These are phyloP conservation scores for Botrytis fabae DNA, from an alignment of 2,329 filamentous ascomycete species.

Conservation along the genomic window DNA sequence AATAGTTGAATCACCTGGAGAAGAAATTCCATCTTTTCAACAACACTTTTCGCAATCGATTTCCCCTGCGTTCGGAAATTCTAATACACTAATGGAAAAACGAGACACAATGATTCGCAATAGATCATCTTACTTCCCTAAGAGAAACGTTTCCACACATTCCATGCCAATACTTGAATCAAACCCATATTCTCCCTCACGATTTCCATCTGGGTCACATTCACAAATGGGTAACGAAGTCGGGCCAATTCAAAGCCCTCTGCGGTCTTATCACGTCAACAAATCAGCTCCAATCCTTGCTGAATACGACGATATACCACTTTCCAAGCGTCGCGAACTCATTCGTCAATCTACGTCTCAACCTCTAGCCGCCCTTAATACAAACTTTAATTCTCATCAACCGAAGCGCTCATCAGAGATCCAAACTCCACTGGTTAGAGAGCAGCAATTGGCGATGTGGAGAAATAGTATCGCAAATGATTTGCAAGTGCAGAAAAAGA, in stretches of 20 bases:
- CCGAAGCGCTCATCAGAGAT: slow-evolving; percentile 50
- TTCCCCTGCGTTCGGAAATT: slow-evolving; percentile 35
- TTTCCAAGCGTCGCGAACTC: slow-evolving; percentile 65
- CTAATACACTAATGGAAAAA: slow-evolving; percentile 54
- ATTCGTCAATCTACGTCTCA: slow-evolving; percentile 47
- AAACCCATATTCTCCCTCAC: slow-evolving; percentile 27
- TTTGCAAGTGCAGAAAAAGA: slow-evolving; percentile 46
- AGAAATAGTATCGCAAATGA: slow-evolving; percentile 65
- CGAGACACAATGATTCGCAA: slow-evolving; percentile 52
- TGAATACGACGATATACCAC: slow-evolving; percentile 66
- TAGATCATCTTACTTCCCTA: slow-evolving; percentile 30
- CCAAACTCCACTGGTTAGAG: slow-evolving; percentile 49
- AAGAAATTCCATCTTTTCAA: slow-evolving; percentile 34
- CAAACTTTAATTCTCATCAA: slow-evolving; percentile 55
- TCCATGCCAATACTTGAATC: slow-evolving; percentile 27
- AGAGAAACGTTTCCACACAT: slow-evolving; percentile 13
- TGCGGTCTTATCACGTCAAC: not conserved
- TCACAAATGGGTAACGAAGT: slow-evolving; percentile 43
- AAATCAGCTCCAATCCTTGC: slow-evolving; percentile 39
- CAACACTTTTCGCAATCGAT: not conserved
- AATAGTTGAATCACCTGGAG: slow-evolving; percentile 42
- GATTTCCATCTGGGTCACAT: not conserved
- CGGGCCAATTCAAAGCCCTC: slow-evolving; percentile 42
- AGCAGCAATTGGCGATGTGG: slow-evolving; percentile 65
- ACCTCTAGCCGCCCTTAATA: slow-evolving; percentile 31